Evolutionary conservation across 805 yeast species (phyloP).

Genomic region (Wickerhamiella dianesei): DNA sequence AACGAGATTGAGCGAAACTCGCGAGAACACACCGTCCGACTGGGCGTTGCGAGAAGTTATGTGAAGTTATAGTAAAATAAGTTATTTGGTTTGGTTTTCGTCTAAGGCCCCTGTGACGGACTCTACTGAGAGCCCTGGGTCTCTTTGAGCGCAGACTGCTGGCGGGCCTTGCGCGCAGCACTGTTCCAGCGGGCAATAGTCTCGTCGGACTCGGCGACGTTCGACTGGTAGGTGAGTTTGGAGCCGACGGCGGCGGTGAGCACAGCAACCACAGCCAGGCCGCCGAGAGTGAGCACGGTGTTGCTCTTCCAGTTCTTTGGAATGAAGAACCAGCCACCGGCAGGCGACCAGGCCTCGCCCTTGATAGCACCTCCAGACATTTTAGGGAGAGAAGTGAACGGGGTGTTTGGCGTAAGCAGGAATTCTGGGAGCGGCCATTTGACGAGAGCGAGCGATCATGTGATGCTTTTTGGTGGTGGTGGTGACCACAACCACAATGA

Average conservation of each 20-base stretch:
- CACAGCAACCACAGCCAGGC: constrained; percentile 26
- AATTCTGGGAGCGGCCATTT: not conserved
- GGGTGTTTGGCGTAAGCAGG: not conserved
- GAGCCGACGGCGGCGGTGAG: constrained; percentile 30
- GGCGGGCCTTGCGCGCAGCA: constrained; percentile 32
- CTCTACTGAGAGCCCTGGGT: constrained; percentile 9
- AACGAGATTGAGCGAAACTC: too few relatives aligned
- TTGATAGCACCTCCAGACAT: constrained; percentile 22
- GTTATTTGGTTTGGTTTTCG: not conserved
- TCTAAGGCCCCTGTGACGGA: too few relatives aligned
- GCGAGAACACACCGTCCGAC: too few relatives aligned
- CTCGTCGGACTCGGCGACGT: constrained; percentile 28
- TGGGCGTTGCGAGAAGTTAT: too few relatives aligned
- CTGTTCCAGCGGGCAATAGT: constrained; percentile 34
- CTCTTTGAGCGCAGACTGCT: constrained; percentile 19
- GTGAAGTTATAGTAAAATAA: not conserved
- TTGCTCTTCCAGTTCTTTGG: constrained; percentile 39
- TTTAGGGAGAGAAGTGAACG: not conserved
- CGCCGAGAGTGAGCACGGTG: constrained; percentile 30
- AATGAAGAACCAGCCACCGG: constrained; percentile 46
- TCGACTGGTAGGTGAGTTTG: constrained; percentile 26
- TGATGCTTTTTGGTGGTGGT: too few relatives aligned
- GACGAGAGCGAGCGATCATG: too few relatives aligned
- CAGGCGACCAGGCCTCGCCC: constrained; percentile 29
- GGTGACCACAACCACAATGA: too few relatives aligned